phyloP scores from a whole-genome alignment of 1,284 basidiomycete species.

The Malassezia globosa region DNA sequence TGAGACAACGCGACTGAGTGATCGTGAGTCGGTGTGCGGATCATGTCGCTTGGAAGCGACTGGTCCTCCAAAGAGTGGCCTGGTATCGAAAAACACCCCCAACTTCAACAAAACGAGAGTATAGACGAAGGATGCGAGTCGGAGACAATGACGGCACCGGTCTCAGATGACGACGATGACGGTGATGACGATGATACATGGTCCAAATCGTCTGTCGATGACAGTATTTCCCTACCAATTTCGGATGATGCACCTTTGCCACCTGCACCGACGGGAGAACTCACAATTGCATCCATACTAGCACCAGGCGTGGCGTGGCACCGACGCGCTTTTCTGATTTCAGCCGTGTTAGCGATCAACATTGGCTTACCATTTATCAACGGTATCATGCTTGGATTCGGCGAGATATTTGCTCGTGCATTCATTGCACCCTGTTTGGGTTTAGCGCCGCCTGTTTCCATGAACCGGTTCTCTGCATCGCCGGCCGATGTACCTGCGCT shows the following conservation, averaged over 20 bases:
- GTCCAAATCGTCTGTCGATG: background rate
- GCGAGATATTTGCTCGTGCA: constrained; percentile 89
- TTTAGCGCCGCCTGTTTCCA: constrained; percentile 12
- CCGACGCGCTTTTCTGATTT: constrained; percentile 48
- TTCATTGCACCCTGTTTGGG: constrained; percentile 53
- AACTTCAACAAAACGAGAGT: background rate
- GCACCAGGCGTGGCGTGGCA: constrained; percentile 22
- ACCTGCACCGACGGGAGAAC: constrained; percentile 31
- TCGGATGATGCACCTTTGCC: background rate
- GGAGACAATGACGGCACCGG: background rate
- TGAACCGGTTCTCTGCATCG: constrained; percentile 12
- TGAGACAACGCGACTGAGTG: no score
- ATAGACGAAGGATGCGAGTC: background rate
- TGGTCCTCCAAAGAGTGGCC: background rate
- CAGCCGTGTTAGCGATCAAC: constrained; percentile 80
- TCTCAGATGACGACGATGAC: background rate
- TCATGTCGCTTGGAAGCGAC: background rate
- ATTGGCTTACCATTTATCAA: constrained; percentile 86
- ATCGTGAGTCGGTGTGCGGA: background rate
- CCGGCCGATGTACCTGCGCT: constrained; percentile 16
- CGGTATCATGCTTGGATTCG: constrained; percentile 94
- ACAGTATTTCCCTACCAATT: background rate
- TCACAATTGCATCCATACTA: constrained; percentile 33
- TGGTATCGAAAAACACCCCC: constrained; percentile 5
- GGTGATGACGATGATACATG: background rate